Base-by-base conservation (phyloP, 129 eudicot genomes). In the Scalesia atractyloides region DNA sequence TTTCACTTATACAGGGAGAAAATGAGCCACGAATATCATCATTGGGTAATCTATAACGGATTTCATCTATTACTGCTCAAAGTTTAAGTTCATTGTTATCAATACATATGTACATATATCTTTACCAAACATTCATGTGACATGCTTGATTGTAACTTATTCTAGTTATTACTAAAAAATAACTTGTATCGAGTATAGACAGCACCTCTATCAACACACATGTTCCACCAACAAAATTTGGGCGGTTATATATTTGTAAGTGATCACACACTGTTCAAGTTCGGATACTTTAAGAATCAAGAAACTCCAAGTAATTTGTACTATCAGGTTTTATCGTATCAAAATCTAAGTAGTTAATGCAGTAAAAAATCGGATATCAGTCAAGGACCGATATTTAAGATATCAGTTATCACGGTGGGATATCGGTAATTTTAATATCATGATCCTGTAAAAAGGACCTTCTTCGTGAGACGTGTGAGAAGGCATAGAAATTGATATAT, bases 91-190 rank as follows among this genome's bases (percentile, higher is more conserved):
- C 12, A 5, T 61, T 61, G n/a, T 30, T 34, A 22, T 61, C 20
- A 58, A 34, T 24, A 12, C 17, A 15, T 30, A 33, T 61, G 46
- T 61, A 33, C 24, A n/a, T 15, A 16, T 16, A 36, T 63, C 14
- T 63, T 63, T n/a, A 34, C 48, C 36, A 34, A 15, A 15, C 48
- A 36, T 17, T 63, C 20, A 5, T 15, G 12, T 33, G 20, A 34
- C 66, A 30, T 33, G 47, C 46, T 36, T 63, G 68, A 34, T 36
- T n/a, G 66, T 60, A 60, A 60, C 19, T 60, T 60, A 30, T 6
- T 3, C 37, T 30, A 14, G 15, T 3, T 60, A 26, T 30, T 30
- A 30, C 41, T 1, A 60, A 13, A 60, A 30, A 30, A 60, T 16
- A 22, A 37, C 15, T 36, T 63, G 26, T 36, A 17, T 7, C 37